Evolutionary conservation across 768 basidiomycete genomes (phyloP).

Genomic region (Gloeophyllum trabeum): DNA sequence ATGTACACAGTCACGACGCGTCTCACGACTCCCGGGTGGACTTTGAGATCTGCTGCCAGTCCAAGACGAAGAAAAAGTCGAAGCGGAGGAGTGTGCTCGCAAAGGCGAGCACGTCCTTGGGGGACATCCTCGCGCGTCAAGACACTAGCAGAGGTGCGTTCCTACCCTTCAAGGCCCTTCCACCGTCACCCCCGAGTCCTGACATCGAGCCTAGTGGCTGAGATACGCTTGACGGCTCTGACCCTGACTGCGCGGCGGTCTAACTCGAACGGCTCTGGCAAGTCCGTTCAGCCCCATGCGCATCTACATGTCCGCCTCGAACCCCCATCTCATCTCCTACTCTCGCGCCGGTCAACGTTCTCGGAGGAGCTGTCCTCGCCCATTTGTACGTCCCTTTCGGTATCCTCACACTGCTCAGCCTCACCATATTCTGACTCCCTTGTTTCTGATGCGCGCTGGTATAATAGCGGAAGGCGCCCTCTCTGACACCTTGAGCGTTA

Average conservation of each 20-base stretch:
- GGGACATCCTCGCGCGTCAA: conserved; percentile 40
- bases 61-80: conserved; percentile 51
- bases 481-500: neutral
- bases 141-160: conserved; percentile 10
- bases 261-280: too few species aligned
- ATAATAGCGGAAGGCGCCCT: neutral
- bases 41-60: conserved; percentile 45
- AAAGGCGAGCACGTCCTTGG: conserved; percentile 34
- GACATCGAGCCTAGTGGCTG: too few species aligned
- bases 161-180: neutral
- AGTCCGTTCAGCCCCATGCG: too few species aligned
- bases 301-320: too few species aligned
- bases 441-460: too few species aligned
- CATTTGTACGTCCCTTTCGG: neutral
- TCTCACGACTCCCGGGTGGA: conserved; percentile 30
- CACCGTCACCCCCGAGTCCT: too few species aligned
- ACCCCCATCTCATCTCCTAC: too few species aligned
- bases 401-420: neutral
- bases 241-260: too few species aligned
- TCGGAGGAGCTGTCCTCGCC: too few species aligned
- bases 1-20: conserved; percentile 25
- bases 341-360: too few species aligned
- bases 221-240: too few species aligned
- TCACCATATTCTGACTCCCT: neutral
- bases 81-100: conserved; percentile 48